Evolutionary conservation across 192 early-diverging fungal species (phyloP).

Genomic region (Podila clonocystis): DNA sequence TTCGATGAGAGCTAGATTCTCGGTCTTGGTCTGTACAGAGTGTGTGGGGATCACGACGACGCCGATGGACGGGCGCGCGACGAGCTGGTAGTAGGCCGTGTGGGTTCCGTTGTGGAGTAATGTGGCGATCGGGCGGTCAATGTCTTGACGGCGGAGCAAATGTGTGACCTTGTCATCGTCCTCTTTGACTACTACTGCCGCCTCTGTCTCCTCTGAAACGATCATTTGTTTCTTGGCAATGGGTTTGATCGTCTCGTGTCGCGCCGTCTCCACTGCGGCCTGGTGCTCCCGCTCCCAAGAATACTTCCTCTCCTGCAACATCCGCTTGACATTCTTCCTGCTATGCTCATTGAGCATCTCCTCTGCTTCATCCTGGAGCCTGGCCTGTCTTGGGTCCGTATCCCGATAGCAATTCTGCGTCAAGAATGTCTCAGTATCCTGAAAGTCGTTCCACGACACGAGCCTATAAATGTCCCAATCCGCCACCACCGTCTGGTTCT

Average conservation of each 20-base stretch:
- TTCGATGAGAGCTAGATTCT: background rate
- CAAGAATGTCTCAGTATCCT: conserved; percentile 22
- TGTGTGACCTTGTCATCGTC: background rate
- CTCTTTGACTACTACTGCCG: background rate
- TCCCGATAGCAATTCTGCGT: conserved; percentile 19
- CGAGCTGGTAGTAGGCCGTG: conserved; percentile 37
- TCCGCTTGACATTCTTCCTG: background rate
- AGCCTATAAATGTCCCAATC: conserved; percentile 31
- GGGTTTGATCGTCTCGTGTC: background rate
- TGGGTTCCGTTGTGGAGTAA: conserved; percentile 26
- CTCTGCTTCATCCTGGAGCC: background rate
- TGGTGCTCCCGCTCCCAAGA: background rate
- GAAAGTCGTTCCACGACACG: conserved; percentile 14
- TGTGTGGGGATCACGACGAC: conserved; percentile 46
- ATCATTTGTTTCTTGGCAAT: background rate
- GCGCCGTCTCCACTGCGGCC: background rate
- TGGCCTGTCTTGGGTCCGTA: background rate
- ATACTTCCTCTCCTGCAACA: background rate
- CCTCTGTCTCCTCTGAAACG: background rate
- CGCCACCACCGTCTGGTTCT: background rate
- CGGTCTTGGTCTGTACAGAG: conserved; percentile 14
- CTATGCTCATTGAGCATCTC: background rate
- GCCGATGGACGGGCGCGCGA: conserved; percentile 20
- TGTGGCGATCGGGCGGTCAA: background rate
- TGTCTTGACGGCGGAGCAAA: conserved; percentile 13